Conservation (phyloP, 164 flowering plant genomes). For the Warburgia ugandensis region DNA sequence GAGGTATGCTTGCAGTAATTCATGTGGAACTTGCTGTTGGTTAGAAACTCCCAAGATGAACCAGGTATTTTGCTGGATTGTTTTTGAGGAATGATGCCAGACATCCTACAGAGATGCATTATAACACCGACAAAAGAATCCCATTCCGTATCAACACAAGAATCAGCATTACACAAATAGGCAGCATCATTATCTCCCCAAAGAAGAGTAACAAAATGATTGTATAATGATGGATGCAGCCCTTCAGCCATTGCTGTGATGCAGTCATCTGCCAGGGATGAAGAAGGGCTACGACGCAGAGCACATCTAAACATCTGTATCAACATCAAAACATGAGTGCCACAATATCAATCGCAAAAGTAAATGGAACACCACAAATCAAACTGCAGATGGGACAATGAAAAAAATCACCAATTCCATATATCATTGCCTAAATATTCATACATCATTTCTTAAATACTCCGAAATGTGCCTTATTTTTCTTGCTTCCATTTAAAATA, state of each 20-base stretch:
- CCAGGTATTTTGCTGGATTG: slow-evolving; percentile 14
- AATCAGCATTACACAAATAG: slow-evolving; percentile 36
- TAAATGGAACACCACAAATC: no score
- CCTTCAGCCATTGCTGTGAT: slow-evolving; percentile 84
- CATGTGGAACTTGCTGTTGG: slow-evolving; percentile 63
- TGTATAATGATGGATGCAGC: slow-evolving; percentile 50
- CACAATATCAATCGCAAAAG: not conserved
- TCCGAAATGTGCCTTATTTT: no score
- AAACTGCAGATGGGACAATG: not conserved
- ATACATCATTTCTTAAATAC: no score
- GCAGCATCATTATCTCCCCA: slow-evolving; percentile 60
- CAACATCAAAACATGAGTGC: not conserved
- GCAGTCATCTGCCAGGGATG: slow-evolving; percentile 78
- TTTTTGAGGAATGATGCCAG: slow-evolving; percentile 10
- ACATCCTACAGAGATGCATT: slow-evolving; percentile 38
- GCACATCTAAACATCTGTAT: slow-evolving; percentile 74
- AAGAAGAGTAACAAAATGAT: slow-evolving; percentile 57
- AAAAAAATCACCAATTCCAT: not conserved
- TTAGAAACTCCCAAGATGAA: slow-evolving; percentile 84
- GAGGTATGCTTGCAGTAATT: slow-evolving; percentile 30
- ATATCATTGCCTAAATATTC: no score
- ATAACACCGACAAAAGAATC: slow-evolving; percentile 52
- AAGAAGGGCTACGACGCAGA: slow-evolving; percentile 61
- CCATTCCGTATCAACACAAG: slow-evolving; percentile 71
- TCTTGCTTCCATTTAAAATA: no score